phyloP scores from a whole-genome alignment of 108 stramenopile genomes.

The Fragilaria crotonensis region DNA sequence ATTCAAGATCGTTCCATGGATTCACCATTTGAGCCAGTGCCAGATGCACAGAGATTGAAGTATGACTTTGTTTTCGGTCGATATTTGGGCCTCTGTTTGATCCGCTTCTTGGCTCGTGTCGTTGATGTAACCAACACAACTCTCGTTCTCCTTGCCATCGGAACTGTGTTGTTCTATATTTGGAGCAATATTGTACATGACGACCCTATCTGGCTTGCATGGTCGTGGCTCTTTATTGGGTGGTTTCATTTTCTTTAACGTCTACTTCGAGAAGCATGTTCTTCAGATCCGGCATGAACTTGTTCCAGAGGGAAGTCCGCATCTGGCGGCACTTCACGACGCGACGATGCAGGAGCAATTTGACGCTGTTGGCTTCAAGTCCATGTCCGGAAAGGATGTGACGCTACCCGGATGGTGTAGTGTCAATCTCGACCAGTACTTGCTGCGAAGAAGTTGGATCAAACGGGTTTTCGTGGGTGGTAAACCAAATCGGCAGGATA shows the following conservation, averaged over 20 bases:
- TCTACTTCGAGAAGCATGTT: constrained; percentile 22
- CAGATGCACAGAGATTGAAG: neutral
- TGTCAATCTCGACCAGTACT: constrained; percentile 19
- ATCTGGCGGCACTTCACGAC: neutral
- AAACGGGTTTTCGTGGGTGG: constrained; percentile 1
- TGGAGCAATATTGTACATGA: constrained; percentile 5
- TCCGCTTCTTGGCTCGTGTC: constrained; percentile 15
- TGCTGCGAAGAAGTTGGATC: constrained; percentile 3
- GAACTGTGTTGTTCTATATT: constrained; percentile 15
- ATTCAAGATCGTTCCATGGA: constrained; percentile 17
- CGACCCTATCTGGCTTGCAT: too few species aligned
- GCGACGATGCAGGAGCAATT: too few species aligned
- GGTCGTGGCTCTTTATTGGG: too few species aligned
- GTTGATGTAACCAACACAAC: constrained; percentile 18
- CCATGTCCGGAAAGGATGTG: too few species aligned
- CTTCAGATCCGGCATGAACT: constrained; percentile 7
- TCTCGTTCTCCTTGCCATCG: constrained; percentile 24
- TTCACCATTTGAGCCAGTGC: constrained; percentile 21
- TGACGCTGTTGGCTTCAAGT: too few species aligned
- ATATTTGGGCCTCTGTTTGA: constrained; percentile 25
- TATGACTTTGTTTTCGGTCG: constrained; percentile 28
- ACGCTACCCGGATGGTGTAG: constrained; percentile 20
- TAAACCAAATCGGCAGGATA: constrained; percentile 19
- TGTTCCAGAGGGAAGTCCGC: neutral
- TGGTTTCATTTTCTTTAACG: constrained; percentile 11